phyloP scores from a whole-genome alignment of 2,329 filamentous ascomycete genomes.

The Ciborinia camelliae region DNA sequence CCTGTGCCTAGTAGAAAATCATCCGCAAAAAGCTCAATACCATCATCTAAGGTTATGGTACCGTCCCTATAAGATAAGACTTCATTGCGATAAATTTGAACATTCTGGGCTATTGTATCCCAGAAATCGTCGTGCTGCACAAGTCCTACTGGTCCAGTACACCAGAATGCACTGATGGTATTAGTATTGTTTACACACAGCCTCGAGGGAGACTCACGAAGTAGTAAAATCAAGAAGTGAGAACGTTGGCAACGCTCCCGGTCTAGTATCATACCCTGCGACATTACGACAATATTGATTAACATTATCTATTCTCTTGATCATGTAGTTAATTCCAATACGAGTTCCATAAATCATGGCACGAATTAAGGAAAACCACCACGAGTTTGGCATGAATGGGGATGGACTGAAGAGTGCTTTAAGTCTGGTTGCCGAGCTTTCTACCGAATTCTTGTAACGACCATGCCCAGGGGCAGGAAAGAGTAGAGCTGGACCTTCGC shows the following conservation, averaged over 20 bases:
- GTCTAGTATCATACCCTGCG: slow-evolving; percentile 2
- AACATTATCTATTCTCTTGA: background rate
- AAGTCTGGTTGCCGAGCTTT: slow-evolving; percentile 1
- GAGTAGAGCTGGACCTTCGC: slow-evolving; percentile 13
- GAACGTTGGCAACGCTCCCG: background rate
- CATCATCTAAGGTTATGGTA: background rate
- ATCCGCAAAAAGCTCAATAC: background rate
- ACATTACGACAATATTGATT: slow-evolving; percentile 3
- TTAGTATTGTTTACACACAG: background rate
- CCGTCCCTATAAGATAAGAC: slow-evolving; percentile 20
- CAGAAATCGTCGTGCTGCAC: slow-evolving; percentile 35
- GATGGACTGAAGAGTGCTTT: slow-evolving; percentile 15
- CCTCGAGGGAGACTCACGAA: background rate
- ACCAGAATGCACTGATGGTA: slow-evolving; percentile 27
- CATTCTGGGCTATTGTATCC: slow-evolving; percentile 31
- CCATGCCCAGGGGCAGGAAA: slow-evolving; percentile 1
- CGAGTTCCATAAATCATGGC: background rate
- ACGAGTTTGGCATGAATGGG: slow-evolving; percentile 3
- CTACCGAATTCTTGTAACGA: slow-evolving; percentile 22
- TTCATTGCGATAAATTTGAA: slow-evolving; percentile 13
- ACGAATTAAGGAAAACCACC: slow-evolving; percentile 2
- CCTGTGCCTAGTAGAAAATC: slow-evolving; percentile 2
- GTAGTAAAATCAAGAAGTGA: background rate
- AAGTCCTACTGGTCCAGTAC: slow-evolving; percentile 33
- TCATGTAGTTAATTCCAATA: slow-evolving; percentile 9